Base-by-base conservation (phyloP, 306 rosid species). In the Cucumis melo region DNA sequence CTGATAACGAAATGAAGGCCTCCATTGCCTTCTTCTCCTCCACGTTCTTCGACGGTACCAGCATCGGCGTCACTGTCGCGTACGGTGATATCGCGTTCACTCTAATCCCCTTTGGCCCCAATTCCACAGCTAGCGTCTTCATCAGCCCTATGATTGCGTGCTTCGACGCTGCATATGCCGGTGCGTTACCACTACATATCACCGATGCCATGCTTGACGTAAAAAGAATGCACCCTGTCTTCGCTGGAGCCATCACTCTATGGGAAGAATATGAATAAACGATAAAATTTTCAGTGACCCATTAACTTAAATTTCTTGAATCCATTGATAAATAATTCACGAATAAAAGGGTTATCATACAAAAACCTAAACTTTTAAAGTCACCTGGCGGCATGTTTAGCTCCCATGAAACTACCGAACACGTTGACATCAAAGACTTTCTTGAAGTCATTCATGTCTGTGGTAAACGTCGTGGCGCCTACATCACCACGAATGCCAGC, bases 341-440 rank as follows among this genome's bases (percentile, higher is more conserved):
- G 42, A 8, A 27, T 27, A 27, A 27, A 27, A 27, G 2, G 2
- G n/a, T n/a, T n/a, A n/a, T n/a, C n/a, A n/a, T n/a, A n/a, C n/a
- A n/a, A n/a, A n/a, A n/a, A n/a, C n/a, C n/a, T n/a, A n/a, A n/a
- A n/a, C n/a, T n/a, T n/a, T 27, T 1, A 27, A 27, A 27, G 29
- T 46, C 53, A 46, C 23, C 89, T 66, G 0, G 89, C 88, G 0
- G 89, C 96, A 4, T 90, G 88, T 60, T 88, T 90, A 5, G 78
- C 87, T n/a, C 89, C 91, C 5, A 87, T 53, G 53, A 86, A 88
- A 0, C 27, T 74, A 8, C 92, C 92, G 0, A 79, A 58, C 1
- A 90, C 29, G 44, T 90, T 90, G 2, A 87, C 81, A 1, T 60
- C 74, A 0, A 85, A 12, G 11, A 88, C 87, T 65, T 56, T 13